A percentile compares a stretch with the other conserved stretches of the same genome.
phyloP scores from a whole-genome alignment of 1,284 basidiomycete species.

The Sanghuangporus baumii region DNA sequence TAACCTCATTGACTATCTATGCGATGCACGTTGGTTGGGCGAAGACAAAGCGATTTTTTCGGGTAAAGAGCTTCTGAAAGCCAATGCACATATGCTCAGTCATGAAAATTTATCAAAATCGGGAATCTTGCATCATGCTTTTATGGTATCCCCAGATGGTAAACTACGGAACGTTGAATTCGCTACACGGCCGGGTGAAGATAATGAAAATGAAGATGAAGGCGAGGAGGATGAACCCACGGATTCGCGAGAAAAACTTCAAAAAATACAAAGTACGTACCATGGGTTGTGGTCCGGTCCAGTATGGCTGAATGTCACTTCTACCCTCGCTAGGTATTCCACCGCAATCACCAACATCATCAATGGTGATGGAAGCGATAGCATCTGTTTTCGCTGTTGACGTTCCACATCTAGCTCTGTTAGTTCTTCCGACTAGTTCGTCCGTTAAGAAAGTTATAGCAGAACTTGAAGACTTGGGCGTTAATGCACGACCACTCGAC shows the following conservation, averaged over 20 bases:
- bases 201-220: not conserved
- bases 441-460: constrained; percentile 55
- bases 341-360: constrained; percentile 47
- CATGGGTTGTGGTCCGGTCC: not conserved
- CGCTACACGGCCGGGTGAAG: constrained; percentile 3
- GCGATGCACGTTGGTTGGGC: constrained; percentile 10
- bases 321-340: not conserved
- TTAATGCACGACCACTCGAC: constrained; percentile 60
- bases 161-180: constrained; percentile 42
- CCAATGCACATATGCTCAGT: constrained; percentile 24
- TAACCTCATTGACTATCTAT: constrained; percentile 9
- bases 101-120: constrained; percentile 27
- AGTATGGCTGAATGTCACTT: not conserved
- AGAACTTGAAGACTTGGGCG: constrained; percentile 58
- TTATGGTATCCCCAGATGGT: constrained; percentile 52
- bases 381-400: constrained; percentile 66
- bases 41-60: constrained; percentile 10
- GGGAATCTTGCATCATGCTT: constrained; percentile 49
- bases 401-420: constrained; percentile 58
- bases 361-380: constrained; percentile 56
- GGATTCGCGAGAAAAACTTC: not conserved
- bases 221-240: not conserved
- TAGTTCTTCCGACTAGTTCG: constrained; percentile 57
- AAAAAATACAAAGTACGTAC: not conserved
- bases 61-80: constrained; percentile 10